Base-by-base conservation (phyloP, 2,329 filamentous ascomycete genomes). In the Pseudocercospora fijiensis region DNA sequence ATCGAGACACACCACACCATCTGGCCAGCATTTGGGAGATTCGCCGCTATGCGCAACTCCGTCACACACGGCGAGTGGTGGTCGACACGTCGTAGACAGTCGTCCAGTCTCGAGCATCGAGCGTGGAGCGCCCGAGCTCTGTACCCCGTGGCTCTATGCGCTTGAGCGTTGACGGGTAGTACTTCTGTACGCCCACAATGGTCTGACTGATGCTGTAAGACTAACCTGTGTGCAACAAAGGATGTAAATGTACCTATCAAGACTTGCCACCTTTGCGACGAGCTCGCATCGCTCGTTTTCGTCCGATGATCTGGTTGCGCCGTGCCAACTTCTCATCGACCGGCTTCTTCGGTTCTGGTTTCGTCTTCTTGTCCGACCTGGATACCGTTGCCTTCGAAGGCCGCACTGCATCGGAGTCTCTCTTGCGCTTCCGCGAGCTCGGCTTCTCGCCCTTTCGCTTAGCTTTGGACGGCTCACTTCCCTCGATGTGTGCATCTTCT, bases 261-360 rank as follows among this genome's bases (percentile, higher is more conserved):
- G 41, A 63, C 63, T 70, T 71, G 22, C 69, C 67, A 53, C 68
- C 72, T 60, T 71, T 71, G 57, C 70, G 64, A 56, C 61, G 65
- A 41, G 67, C 69, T 49, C 92, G 86, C 82, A 89, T 85, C 80
- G 90, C 86, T 67, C 92, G 84, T 82, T 96, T 97, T 77, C 91
- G 88, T 56, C 87, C 88, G 76, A 96, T 96, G 73, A 97, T 90
- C 73, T 88, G 88, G 73, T 92, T 90, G 67, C 86, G 79, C 74
- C 84, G 85, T 26, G 85, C 84, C 60, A 86, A 74, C 78, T 81
- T 80, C 66, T 82, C 84, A 71, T 87, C 84, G 20, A 73, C 72
- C 22, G 66, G 64, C 58, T 66, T 68, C 66, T 71, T 72, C 27
- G 66, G 57, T 56, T 81, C 74, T 16, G 69, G 61, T 64, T 72